Percentiles rank a stretch among this genome's conserved stretches.
phyloP scores from a whole-genome alignment of 805 yeast species.

The Cyberlindnera euphorbiae region DNA sequence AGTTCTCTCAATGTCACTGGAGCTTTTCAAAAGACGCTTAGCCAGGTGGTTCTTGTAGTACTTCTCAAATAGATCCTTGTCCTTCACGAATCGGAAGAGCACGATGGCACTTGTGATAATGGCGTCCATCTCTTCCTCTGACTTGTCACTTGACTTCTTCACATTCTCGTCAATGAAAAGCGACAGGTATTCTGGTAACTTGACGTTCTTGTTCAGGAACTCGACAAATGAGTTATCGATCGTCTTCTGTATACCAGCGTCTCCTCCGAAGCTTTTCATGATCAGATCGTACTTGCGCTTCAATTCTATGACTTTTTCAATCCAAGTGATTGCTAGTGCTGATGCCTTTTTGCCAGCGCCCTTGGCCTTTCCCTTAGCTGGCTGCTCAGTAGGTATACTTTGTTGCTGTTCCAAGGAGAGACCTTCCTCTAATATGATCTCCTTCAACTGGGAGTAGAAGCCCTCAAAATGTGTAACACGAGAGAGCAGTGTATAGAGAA shows the following conservation, averaged over 20 bases:
- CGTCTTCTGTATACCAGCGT: conserved; percentile 46
- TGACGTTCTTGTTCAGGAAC: conserved; percentile 48
- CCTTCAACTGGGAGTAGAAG: conserved; percentile 43
- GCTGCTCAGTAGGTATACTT: neutral
- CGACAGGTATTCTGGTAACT: conserved; percentile 51
- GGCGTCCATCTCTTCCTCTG: conserved; percentile 39
- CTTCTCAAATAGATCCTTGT: conserved; percentile 82
- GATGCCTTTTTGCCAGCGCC: conserved; percentile 26
- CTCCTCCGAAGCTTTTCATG: conserved; percentile 39
- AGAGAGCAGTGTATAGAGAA: conserved; percentile 45
- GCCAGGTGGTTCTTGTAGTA: conserved; percentile 85
- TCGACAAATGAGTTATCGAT: conserved; percentile 58
- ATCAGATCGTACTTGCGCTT: conserved; percentile 48
- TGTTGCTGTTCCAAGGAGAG: conserved; percentile 14
- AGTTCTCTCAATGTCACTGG: conserved; percentile 60
- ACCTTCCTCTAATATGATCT: conserved; percentile 45
- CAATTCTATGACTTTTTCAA: conserved; percentile 48
- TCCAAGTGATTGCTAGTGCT: conserved; percentile 63
- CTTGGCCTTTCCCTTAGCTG: conserved; percentile 7
- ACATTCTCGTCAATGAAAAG: conserved; percentile 54
- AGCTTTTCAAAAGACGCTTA: conserved; percentile 58
- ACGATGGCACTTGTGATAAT: conserved; percentile 51
- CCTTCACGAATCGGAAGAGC: conserved; percentile 64
- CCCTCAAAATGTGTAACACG: conserved; percentile 53
- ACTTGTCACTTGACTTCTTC: conserved; percentile 44